These are phyloP conservation scores for Chenopodium album DNA, from an alignment of 148 eudicot species.

Conservation along the genomic window DNA sequence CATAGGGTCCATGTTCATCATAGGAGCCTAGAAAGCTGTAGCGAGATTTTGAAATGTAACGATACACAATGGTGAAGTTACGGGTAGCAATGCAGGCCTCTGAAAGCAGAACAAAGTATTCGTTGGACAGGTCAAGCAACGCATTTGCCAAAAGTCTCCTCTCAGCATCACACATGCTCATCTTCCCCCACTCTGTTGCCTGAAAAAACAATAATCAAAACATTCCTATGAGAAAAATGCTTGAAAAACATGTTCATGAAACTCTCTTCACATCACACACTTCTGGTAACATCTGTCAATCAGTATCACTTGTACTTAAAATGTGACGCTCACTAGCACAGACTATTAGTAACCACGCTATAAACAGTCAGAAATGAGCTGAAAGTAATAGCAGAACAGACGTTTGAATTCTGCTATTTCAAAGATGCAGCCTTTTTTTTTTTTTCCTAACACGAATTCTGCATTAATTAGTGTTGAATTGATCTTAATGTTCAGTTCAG, in stretches of 20 bases:
- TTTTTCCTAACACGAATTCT: not conserved
- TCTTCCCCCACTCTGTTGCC: constrained; percentile 47
- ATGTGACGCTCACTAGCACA: not conserved
- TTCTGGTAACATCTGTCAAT: not conserved
- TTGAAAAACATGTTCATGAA: not conserved
- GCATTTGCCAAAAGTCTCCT: constrained; percentile 55
- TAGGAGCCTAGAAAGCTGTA: constrained; percentile 47
- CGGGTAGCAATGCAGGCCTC: constrained; percentile 53
- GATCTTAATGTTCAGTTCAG: not conserved
- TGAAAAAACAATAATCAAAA: not conserved
- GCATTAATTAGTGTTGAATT: not conserved
- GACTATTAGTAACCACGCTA: not conserved
- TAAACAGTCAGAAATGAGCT: not conserved
- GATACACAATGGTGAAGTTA: constrained; percentile 42
- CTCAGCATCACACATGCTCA: constrained; percentile 61
- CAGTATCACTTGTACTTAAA: not conserved
- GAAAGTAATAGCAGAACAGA: not conserved
- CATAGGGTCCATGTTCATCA: constrained; percentile 47
- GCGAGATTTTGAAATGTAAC: constrained; percentile 38
- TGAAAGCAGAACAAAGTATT: constrained; percentile 44
- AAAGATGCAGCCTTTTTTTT: not conserved
- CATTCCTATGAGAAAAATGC: not conserved
- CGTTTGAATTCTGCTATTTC: not conserved
- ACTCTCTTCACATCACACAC: not conserved
- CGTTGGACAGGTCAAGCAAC: constrained; percentile 45